Evolutionary conservation across 108 stramenopile species (phyloP), one percentile per base, ranked within the genome.

Genomic region (Fistulifera solaris): DNA sequence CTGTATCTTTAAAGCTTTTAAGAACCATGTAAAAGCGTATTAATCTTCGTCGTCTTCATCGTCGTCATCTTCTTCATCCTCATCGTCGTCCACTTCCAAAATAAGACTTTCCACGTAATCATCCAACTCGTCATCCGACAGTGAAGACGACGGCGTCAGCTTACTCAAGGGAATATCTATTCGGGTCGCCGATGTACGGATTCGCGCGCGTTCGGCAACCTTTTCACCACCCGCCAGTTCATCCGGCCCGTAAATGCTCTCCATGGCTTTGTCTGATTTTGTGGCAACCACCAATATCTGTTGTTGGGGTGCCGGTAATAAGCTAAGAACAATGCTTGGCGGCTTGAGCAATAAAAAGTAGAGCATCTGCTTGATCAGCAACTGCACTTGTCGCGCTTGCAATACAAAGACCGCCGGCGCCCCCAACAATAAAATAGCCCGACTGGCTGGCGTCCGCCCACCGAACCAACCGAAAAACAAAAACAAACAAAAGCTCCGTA

Each of bases 391-490:
- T 45, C 89, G 70, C 24, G 83, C 81, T 55, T 91, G 89, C 22
- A 91, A 23, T 11, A 85, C 28, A 47, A 91, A 85, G 51, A 80
- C 85, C 18, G 79, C 28, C 1, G 89, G 89, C 18, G 85, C 83
- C 4, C 73, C 68, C 45, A 82, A 62, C 21, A 86, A 56, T 48
- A 91, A 24, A 26, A 86, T 65, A 10, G 61, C 49, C 10, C 80
- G 62, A 40, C 75, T 80, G 22, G 81, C 54, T 49, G 68, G 65
- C 46, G 76, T 76, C n/a, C 76, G 76, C 0, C 85, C 85, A 18
- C 89, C 89, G 58, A 91, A 87, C 44, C 72, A 80, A 7, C 89
- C 89, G 51, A 87, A 83, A 65, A 91, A 85, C 43, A 91, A 66
- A 56, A 87, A 85, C 27, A 91, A 68, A 18, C 84, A 58, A 48